phyloP scores from a whole-genome alignment of 2,329 filamentous ascomycete species.

The Alternaria sp. region DNA sequence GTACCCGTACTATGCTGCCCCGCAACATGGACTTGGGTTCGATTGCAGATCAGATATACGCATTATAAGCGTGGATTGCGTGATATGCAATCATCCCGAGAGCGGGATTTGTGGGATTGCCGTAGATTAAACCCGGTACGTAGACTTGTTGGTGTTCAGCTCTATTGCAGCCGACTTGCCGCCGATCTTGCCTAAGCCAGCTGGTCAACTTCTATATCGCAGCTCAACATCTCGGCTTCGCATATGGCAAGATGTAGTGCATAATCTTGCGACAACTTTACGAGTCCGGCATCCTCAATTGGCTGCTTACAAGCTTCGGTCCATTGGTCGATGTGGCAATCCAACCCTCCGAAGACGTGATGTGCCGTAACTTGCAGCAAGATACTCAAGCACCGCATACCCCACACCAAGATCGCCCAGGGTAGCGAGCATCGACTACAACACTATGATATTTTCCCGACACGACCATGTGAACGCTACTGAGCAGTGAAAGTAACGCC shows the following conservation, averaged over 20 bases:
- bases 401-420: neutral
- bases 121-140: neutral
- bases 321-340: neutral
- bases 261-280: neutral
- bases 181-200: neutral
- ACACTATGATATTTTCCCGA: neutral
- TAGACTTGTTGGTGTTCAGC: neutral
- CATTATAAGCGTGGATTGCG: slow-evolving; percentile 10
- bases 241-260: neutral
- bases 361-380: neutral
- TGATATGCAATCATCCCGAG: neutral
- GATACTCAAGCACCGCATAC: neutral
- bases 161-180: neutral
- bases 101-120: neutral
- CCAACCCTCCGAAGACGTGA: neutral
- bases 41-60: neutral
- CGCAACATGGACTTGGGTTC: neutral
- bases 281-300: neutral
- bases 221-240: neutral
- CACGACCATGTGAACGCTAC: neutral
- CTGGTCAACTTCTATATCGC: neutral
- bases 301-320: neutral
- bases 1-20: neutral
- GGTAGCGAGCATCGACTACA: neutral
- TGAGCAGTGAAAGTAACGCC: neutral